Conservation (phyloP, 208 protist genomes). For the Angomonas deanei region DNA sequence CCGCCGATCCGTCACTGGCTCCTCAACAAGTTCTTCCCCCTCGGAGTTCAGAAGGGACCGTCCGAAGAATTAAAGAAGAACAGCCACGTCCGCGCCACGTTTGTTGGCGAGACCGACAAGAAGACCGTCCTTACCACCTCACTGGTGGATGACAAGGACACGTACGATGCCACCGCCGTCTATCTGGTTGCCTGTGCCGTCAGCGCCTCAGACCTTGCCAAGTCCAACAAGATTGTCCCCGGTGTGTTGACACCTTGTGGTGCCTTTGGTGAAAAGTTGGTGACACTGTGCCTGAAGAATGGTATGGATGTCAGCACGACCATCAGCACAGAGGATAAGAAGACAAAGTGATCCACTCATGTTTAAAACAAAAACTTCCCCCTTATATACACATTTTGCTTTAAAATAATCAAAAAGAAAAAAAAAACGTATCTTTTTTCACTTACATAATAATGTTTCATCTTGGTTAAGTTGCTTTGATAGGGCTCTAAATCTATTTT, state of each 20-base stretch:
- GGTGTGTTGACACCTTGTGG: slow-evolving; percentile 62
- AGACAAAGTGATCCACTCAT: background rate
- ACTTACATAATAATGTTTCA: too few relatives aligned
- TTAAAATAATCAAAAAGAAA: too few relatives aligned
- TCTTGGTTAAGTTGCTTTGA: too few relatives aligned
- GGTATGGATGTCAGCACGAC: slow-evolving; percentile 30
- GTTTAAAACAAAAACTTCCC: too few relatives aligned
- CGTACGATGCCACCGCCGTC: slow-evolving; percentile 66
- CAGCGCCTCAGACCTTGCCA: slow-evolving; percentile 26
- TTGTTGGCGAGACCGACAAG: slow-evolving; percentile 40
- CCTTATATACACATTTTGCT: too few relatives aligned
- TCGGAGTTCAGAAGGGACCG: slow-evolving; percentile 33
- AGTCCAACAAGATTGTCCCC: slow-evolving; percentile 26
- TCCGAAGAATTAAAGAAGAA: slow-evolving; percentile 27
- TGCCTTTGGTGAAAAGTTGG: slow-evolving; percentile 62
- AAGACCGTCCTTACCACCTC: slow-evolving; percentile 32
- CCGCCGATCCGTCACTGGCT: slow-evolving; percentile 38
- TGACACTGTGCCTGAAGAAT: slow-evolving; percentile 24
- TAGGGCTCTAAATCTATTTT: too few relatives aligned
- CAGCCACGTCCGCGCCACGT: slow-evolving; percentile 38
- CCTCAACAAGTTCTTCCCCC: slow-evolving; percentile 23
- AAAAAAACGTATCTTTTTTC: too few relatives aligned
- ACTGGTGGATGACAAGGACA: slow-evolving; percentile 34
- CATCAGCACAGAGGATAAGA: background rate
- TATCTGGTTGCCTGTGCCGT: slow-evolving; percentile 63